Percentiles rank a stretch among this genome's conserved stretches.
Conservation (phyloP, 208 protist genomes). For the Wallacemonas sp. region DNA sequence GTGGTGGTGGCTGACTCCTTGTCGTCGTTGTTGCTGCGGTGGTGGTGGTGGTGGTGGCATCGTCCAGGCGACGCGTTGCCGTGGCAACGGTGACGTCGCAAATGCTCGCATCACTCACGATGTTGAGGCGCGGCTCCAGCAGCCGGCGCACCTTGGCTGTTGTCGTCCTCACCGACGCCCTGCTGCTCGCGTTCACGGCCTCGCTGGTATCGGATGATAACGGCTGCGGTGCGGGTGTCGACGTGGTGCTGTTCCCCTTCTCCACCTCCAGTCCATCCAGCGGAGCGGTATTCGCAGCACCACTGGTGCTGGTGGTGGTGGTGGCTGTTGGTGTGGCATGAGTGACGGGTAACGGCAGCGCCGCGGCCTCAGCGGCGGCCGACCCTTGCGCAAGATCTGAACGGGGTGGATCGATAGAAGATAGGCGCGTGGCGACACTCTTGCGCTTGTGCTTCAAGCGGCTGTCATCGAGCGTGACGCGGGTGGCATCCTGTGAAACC, state of each 20-base stretch:
- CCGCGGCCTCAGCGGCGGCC: neutral
- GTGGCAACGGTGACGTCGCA: too few relatives aligned
- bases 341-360: constrained; percentile 1
- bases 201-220: too few relatives aligned
- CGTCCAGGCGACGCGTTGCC: too few relatives aligned
- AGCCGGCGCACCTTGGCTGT: constrained; percentile 8
- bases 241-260: neutral
- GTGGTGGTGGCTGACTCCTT: neutral
- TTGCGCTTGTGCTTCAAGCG: constrained; percentile 2
- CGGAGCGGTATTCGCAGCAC: neutral
- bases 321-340: too few relatives aligned
- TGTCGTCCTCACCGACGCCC: constrained; percentile 1
- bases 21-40: neutral
- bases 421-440: constrained; percentile 1
- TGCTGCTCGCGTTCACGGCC: neutral
- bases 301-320: too few relatives aligned
- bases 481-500: neutral
- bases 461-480: constrained; percentile 10
- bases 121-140: constrained; percentile 2
- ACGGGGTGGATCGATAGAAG: neutral
- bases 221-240: constrained; percentile 4
- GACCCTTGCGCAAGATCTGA: neutral
- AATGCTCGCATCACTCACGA: neutral
- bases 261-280: neutral
- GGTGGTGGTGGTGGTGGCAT: too few relatives aligned